Evolutionary conservation across 2,329 filamentous ascomycete species (phyloP).

Genomic region (Thyridium curvatum): DNA sequence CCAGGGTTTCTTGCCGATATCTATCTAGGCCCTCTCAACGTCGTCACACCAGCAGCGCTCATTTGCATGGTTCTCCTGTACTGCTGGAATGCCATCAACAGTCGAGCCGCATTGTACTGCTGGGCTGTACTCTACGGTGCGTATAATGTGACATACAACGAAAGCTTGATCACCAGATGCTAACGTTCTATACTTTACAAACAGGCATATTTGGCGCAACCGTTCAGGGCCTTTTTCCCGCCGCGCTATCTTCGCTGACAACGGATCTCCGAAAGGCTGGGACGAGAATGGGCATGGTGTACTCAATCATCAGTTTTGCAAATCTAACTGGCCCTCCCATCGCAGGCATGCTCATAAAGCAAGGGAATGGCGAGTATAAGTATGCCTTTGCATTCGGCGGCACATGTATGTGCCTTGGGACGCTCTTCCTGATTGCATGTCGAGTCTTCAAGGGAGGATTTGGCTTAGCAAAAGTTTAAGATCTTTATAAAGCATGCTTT

Average conservation of each 20-base stretch:
- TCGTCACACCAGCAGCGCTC: constrained; percentile 44
- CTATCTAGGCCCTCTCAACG: constrained; percentile 53
- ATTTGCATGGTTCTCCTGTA: constrained; percentile 37
- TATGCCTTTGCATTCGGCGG: too few species aligned
- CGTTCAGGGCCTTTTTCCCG: constrained; percentile 62
- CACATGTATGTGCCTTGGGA: too few species aligned
- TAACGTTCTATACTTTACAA: too few species aligned
- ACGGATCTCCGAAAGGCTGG: constrained; percentile 46
- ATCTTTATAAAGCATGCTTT: too few species aligned
- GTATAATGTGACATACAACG: too few species aligned
- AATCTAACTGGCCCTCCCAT: constrained; percentile 47
- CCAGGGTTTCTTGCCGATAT: constrained; percentile 54
- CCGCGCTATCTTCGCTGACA: constrained; percentile 49
- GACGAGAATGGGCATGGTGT: constrained; percentile 52
- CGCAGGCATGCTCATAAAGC: constrained; percentile 45
- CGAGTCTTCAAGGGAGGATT: too few species aligned
- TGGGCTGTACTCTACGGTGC: constrained; percentile 63
- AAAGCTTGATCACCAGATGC: too few species aligned
- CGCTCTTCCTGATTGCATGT: too few species aligned
- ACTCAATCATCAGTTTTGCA: constrained; percentile 48
- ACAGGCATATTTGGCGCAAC: constrained; percentile 53
- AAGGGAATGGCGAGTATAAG: too few species aligned
- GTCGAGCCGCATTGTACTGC: constrained; percentile 45
- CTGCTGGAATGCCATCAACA: constrained; percentile 52
- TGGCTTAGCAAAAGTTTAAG: too few species aligned